Base-by-base conservation (phyloP, 129 eudicot genomes). In the Helianthus tuberosus region DNA sequence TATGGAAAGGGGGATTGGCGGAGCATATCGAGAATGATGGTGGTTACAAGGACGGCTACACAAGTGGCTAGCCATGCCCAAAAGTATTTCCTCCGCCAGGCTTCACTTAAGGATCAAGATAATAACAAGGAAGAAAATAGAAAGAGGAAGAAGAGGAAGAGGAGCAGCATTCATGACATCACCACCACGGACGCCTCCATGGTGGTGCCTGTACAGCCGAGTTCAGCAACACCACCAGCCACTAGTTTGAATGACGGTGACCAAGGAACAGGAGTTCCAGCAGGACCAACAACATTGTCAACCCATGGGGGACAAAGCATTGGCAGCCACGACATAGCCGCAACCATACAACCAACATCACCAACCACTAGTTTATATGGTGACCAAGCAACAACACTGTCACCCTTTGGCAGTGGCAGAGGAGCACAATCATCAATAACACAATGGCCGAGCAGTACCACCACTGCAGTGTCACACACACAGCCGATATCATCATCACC, bases 1-100 rank as follows among this genome's bases (percentile, higher is more conserved):
- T 69, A 69, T n/a, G 74, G 62, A 2, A 69, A 51, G 35, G 74
- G 74, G 10, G 74, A 69, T 51, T 69, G 74, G 74, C 74, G 74
- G 3, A 51, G 47, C 62, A 69, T 69, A 2, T 51, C 74, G 51
- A 14, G 74, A 51, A 50, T 7, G 4, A 0, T 17, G 29, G 62
- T 69, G 63, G 7, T 50, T 36, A 69, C 74, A 51, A 51, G 74
- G 61, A 8, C 74, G 8, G n/a, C 74, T 0, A 29, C 74, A 51
- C 74, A 69, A 51, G 62, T 69, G 9, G 74, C 74, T 5, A 69
- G 74, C 5, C 74, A 69, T 51, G 74, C 74, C 4, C 74, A 69
- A 9, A 69, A 69, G 27, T 69, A 69, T 69, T 69, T 50, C 35
- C 25, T 69, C 32, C 47, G 74, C 3, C 74, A 49, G 49, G 15